A percentile compares a stretch with the other conserved stretches of the same genome.
Evolutionary conservation across 805 yeast genomes (phyloP).

Genomic region (Metschnikowia anglica): DNA sequence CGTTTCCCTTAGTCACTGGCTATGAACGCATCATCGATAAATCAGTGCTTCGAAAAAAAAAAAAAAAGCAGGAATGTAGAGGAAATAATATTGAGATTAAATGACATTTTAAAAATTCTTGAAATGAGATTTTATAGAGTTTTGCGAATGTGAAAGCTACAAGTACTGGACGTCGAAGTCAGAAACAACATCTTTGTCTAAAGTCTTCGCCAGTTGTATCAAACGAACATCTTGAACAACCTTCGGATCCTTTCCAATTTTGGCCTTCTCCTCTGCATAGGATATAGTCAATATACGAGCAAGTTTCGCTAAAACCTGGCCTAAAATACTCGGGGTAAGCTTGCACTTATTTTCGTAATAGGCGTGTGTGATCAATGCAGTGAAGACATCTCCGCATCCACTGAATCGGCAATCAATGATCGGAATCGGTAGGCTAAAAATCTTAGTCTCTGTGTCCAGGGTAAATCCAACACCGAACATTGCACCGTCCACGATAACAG

Average conservation of each 20-base stretch:
- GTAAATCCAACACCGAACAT: conserved; percentile 44
- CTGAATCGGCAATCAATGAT: conserved; percentile 60
- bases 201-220: conserved; percentile 34
- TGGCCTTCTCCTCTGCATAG: conserved; percentile 20
- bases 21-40: too few species aligned
- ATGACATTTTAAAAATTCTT: too few species aligned
- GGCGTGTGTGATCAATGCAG: conserved; percentile 57
- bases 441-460: conserved; percentile 3
- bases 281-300: conserved; percentile 31
- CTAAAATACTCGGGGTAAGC: conserved; percentile 28
- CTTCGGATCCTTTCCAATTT: conserved; percentile 19
- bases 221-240: conserved; percentile 36
- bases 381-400: conserved; percentile 75
- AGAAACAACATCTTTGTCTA: conserved; percentile 19
- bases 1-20: too few species aligned
- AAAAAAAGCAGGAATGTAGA: too few species aligned
- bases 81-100: too few species aligned
- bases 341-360: conserved; percentile 30
- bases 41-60: too few species aligned
- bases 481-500: conserved; percentile 41
- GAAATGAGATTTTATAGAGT: too few species aligned
- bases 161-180: conserved; percentile 1
- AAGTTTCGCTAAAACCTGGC: conserved; percentile 28
- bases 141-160: background rate
- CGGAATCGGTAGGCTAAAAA: conserved; percentile 43